Percentiles rank a stretch among this genome's conserved stretches.
phyloP scores from a whole-genome alignment of 2,329 filamentous ascomycete species.

The Proliferodiscus dingleyae region DNA sequence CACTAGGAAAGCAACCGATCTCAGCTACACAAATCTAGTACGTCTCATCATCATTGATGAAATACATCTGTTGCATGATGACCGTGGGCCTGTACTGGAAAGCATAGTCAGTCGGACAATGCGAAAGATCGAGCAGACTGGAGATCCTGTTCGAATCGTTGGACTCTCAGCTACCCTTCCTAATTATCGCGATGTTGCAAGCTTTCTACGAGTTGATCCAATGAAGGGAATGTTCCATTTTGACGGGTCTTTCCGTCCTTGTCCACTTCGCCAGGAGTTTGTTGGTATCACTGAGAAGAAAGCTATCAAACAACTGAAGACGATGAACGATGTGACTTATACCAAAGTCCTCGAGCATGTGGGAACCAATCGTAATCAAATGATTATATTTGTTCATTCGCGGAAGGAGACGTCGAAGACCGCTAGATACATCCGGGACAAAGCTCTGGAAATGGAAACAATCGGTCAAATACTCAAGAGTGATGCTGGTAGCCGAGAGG shows the following conservation, averaged over 20 bases:
- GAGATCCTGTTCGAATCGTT: conserved; percentile 85
- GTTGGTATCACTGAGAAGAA: conserved; percentile 97
- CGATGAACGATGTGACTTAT: conserved; percentile 99
- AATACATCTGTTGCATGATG: conserved; percentile 95
- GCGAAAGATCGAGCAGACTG: conserved; percentile 86
- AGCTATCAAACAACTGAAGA: conserved; percentile 97
- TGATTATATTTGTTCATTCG: conserved; percentile 98
- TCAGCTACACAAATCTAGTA: conserved; percentile 96
- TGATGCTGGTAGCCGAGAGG: conserved; percentile 86
- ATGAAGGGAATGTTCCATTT: conserved; percentile 91
- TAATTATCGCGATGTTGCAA: conserved; percentile 94
- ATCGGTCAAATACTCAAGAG: conserved; percentile 93
- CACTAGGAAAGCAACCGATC: conserved; percentile 92
- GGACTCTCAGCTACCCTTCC: conserved; percentile 92
- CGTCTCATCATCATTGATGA: conserved; percentile 95
- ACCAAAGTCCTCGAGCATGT: conserved; percentile 97
- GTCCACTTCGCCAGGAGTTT: conserved; percentile 92
- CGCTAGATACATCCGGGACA: conserved; percentile 91
- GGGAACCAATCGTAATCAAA: conserved; percentile 87
- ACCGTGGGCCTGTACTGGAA: conserved; percentile 92
- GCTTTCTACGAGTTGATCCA: conserved; percentile 85
- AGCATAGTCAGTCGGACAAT: conserved; percentile 96
- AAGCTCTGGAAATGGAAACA: conserved; percentile 93
- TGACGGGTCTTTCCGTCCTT: conserved; percentile 88
- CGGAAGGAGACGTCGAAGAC: conserved; percentile 98